A percentile compares a stretch with the other conserved stretches of the same genome.
Evolutionary conservation across 2,329 filamentous ascomycete species (phyloP).

Genomic region (Orbilia ellipsospora): DNA sequence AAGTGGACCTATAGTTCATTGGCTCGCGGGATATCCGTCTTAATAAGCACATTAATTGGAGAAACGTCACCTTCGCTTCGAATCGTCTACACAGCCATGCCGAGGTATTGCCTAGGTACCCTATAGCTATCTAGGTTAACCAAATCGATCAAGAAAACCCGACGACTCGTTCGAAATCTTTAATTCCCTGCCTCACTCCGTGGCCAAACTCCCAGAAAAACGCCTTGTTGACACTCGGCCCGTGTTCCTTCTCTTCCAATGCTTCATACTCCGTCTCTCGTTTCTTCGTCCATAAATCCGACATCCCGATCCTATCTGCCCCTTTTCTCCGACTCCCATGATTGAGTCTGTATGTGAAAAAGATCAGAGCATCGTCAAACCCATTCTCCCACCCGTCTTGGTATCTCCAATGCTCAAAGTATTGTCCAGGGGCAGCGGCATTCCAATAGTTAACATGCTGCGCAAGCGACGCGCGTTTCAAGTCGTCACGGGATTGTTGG

Average conservation of each 20-base stretch:
- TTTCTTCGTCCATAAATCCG: constrained; percentile 71
- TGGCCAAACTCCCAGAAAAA: constrained; percentile 67
- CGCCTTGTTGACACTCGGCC: constrained; percentile 58
- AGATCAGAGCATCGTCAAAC: constrained; percentile 68
- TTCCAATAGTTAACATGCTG: constrained; percentile 68
- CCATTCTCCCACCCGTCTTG: constrained; percentile 69
- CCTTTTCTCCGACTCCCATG: constrained; percentile 61
- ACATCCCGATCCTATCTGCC: constrained; percentile 69
- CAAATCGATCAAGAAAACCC: constrained; percentile 28
- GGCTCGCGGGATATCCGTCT: constrained; percentile 20
- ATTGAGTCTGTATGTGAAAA: constrained; percentile 62
- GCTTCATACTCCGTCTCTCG: constrained; percentile 66
- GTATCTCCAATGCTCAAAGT: constrained; percentile 69
- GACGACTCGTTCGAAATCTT: constrained; percentile 61
- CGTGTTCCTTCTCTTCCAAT: constrained; percentile 62
- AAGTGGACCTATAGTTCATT: constrained; percentile 6
- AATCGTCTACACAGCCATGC: constrained; percentile 3
- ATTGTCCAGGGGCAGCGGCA: constrained; percentile 63
- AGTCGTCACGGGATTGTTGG: constrained; percentile 61
- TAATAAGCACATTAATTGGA: constrained; percentile 8
- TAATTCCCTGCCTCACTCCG: constrained; percentile 65
- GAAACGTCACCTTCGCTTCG: constrained; percentile 7
- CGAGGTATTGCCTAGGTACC: not conserved
- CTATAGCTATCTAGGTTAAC: not conserved
- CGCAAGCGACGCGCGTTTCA: constrained; percentile 62